Evolutionary conservation across 192 early-diverging fungal genomes (phyloP).

Genomic region (Backusella westeae): DNA sequence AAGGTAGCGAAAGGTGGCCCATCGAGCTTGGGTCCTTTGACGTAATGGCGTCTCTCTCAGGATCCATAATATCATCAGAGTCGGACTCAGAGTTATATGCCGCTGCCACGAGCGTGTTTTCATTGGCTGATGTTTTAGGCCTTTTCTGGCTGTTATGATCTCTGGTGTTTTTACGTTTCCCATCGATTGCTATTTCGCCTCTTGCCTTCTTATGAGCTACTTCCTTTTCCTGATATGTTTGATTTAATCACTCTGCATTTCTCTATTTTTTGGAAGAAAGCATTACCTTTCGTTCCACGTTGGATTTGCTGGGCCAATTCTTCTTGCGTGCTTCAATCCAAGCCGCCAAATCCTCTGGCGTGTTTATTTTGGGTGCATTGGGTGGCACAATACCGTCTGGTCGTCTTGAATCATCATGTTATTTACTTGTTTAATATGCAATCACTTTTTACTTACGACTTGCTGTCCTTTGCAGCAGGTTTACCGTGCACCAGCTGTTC

Average conservation of each 20-base stretch:
- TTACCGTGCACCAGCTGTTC: conserved; percentile 10
- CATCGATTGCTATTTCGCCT: conserved; percentile 4
- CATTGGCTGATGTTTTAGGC: not conserved
- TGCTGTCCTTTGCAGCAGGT: not conserved
- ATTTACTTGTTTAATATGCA: not conserved
- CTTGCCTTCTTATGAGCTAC: not conserved
- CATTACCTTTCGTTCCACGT: conserved; percentile 60
- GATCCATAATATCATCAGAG: conserved; percentile 40
- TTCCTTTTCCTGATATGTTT: not conserved
- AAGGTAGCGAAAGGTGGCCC: conserved; percentile 32
- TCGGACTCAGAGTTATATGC: conserved; percentile 38
- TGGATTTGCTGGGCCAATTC: conserved; percentile 74
- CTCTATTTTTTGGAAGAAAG: not conserved
- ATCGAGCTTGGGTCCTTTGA: conserved; percentile 47
- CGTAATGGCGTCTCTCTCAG: conserved; percentile 43
- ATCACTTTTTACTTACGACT: conserved; percentile 13
- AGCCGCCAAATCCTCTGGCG: conserved; percentile 71
- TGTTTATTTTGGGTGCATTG: conserved; percentile 45
- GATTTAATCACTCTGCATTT: not conserved
- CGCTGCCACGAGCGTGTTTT: not conserved
- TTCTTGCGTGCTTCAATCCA: conserved; percentile 83
- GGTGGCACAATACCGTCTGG: conserved; percentile 32
- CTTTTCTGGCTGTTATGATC: not conserved
- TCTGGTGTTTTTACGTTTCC: not conserved
- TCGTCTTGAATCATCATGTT: not conserved